Base-by-base conservation (phyloP, 2,329 filamentous ascomycete species). In the Monosporascus sp. region DNA sequence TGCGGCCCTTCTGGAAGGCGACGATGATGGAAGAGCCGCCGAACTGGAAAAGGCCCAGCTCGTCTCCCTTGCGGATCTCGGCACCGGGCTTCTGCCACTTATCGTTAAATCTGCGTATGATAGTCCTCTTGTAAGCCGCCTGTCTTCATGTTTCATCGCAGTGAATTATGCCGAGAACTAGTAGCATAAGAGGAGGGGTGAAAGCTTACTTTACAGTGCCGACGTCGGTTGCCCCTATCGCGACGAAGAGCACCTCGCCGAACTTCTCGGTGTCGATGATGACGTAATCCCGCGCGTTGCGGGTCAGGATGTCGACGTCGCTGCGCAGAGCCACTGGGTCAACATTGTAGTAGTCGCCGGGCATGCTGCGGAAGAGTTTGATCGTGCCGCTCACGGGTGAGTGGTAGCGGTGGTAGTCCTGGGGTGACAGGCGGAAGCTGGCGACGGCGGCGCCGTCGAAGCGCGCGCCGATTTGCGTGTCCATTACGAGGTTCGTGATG, bases 381-480 rank as follows among this genome's bases (percentile, higher is more conserved):
- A 76, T 62, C 3, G 49, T 68, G 2, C 74, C 73, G 0, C 61
- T 62, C 3, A 76, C 71, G 3, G 74, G 74, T 3, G 67, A 69
- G 60, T 76, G 73, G 55, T 71, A 76, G 5, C 74, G 67, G 56
- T 76, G 73, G 54, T 76, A 76, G 57, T 76, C 72, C 62, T 75
- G 73, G 11, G 72, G 72, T 25, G 66, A 70, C 2, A 76, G 60
- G 5, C 71, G 65, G 51, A 73, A 74, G 51, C 70, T 73, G 5
- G 72, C 73, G 8, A 75, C 61, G 0, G 68, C 61, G 1, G 66
- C 70, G 17, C 69, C 62, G 5, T 60, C 59, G 52, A 70, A 75
- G 24, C 57, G 53, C n/a, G 58, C 53, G 5, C 66, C 68, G 0
- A 70, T 55, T 11, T 69, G 57, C 31, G 56, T 57, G 51, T 71